Evolutionary conservation across 352 stramenopile species (phyloP).

Genomic region (Globisporangium yorkense): DNA sequence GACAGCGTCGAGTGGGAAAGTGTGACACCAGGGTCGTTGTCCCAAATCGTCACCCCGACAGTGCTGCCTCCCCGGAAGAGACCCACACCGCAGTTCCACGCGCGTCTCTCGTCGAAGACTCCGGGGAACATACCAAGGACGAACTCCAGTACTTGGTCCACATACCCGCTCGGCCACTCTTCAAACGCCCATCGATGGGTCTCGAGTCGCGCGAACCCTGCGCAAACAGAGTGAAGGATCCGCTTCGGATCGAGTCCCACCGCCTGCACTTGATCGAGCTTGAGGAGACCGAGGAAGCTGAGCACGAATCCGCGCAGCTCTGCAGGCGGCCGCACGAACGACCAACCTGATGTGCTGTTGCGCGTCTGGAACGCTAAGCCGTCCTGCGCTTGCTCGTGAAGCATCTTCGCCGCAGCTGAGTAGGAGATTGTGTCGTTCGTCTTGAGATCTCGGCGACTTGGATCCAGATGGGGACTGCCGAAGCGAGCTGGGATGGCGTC

Average conservation of each 20-base stretch:
- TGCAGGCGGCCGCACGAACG: constrained; percentile 29
- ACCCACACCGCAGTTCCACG: constrained; percentile 63
- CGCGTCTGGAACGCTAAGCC: constrained; percentile 5
- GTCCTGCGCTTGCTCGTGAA: constrained; percentile 25
- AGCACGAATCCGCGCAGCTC: constrained; percentile 51
- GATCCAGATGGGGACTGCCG: constrained; percentile 24
- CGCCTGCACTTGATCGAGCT: constrained; percentile 37
- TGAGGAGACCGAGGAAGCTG: constrained; percentile 61
- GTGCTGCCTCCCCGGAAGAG: constrained; percentile 31
- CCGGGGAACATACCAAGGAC: constrained; percentile 50
- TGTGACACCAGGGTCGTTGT: constrained; percentile 72
- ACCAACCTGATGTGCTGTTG: constrained; percentile 14
- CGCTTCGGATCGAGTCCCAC: constrained; percentile 29
- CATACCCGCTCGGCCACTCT: constrained; percentile 46
- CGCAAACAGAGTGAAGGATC: constrained; percentile 43
- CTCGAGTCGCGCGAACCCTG: constrained; percentile 44
- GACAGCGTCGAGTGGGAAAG: constrained; percentile 31
- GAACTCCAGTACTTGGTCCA: constrained; percentile 33
- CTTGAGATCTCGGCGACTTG: constrained; percentile 6
- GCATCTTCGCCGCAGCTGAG: background rate
- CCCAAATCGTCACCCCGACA: constrained; percentile 65
- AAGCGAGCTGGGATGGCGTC: constrained; percentile 27
- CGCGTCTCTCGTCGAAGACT: constrained; percentile 34
- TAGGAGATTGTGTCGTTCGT: background rate
- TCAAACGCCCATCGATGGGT: constrained; percentile 55